Base-by-base conservation (phyloP, 2,329 filamentous ascomycete species). In the Pyrenochaeta sp. region DNA sequence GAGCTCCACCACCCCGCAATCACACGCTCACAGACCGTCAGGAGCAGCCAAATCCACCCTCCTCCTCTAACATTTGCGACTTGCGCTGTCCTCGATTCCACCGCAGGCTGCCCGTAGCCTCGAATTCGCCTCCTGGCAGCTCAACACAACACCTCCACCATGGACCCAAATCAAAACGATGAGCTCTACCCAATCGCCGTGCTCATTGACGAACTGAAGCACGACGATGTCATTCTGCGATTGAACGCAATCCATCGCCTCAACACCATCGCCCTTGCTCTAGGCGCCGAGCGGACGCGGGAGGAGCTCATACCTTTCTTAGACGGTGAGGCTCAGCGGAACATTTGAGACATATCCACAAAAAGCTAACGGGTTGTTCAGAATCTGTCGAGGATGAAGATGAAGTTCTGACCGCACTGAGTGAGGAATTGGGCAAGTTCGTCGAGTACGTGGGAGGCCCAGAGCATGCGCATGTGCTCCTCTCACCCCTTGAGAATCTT, bases 181-280 rank as follows among this genome's bases (percentile, higher is more conserved):
- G 96, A 98, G 88, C 92, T 99, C 74, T 99, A 98, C 81, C 95
- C 95, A 78, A 99, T 99, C 84, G 95, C 96, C 75, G 95, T 99
- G 68, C 89, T 99, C 80, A 99, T 99, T 81, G 95, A 99, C 80
- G 95, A 99, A 87, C 86, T 99, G 75, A 99, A 99, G 94, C 95
- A 99, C 80, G 95, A 99, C 78, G 96, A 99, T 84, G 95, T 99
- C 68, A 87, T 98, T 64, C 88, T 99, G 76, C 91, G 95, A 78
- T 86, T 99, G 79, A 99, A 99, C 80, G 95, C 95, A 74, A 99
- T 99, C 77, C 94, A 96, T 82, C 90, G 95, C 74, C 89, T 99
- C 61, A 97, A 95, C 54, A 99, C 95, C 61, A 99, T 99, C 81
- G 95, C 96, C 73, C 88, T 99, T 67, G 95, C 95, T 69, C 83